Percentiles rank a stretch among this genome's conserved stretches.
These are phyloP conservation scores for Cystofilobasidium ferigula DNA, from an alignment of 768 basidiomycete genomes.

Conservation along the genomic window DNA sequence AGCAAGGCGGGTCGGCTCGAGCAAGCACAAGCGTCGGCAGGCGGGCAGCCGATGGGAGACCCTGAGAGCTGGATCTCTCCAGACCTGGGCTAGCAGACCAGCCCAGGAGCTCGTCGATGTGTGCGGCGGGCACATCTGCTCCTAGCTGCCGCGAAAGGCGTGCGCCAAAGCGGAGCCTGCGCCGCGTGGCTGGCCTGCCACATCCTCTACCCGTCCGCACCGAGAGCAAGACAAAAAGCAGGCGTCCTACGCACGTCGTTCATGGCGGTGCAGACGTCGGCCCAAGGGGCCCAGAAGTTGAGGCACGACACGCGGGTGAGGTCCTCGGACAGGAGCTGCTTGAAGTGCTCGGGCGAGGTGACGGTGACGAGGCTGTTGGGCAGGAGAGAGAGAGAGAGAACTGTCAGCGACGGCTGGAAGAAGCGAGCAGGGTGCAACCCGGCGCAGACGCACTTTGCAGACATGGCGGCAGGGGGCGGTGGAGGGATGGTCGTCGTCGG, in stretches of 20 bases:
- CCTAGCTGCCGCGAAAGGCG: no score
- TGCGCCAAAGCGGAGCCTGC: no score
- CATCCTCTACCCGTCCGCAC: not conserved
- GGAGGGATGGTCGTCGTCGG: no score
- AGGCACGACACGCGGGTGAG: slow-evolving; percentile 71
- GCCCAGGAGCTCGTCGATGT: no score
- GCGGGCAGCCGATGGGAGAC: no score
- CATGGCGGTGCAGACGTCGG: slow-evolving; percentile 80
- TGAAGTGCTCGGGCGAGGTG: slow-evolving; percentile 59
- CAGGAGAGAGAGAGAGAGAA: not conserved
- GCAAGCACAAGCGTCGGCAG: no score
- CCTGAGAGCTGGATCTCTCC: no score
- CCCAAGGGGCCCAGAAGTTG: slow-evolving; percentile 92
- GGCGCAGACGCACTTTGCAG: not conserved
- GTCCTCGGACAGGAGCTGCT: slow-evolving; percentile 60
- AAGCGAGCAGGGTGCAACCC: not conserved
- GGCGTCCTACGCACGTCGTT: slow-evolving; percentile 43
- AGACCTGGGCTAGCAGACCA: no score
- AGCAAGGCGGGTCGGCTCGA: no score
- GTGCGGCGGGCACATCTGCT: no score
- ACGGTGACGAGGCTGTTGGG: slow-evolving; percentile 46
- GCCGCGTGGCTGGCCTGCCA: no score
- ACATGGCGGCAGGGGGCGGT: not conserved
- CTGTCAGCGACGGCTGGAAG: not conserved
- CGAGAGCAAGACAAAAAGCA: not conserved